phyloP scores from a whole-genome alignment of 2,329 filamentous ascomycete species.

The Oidium heveae region DNA sequence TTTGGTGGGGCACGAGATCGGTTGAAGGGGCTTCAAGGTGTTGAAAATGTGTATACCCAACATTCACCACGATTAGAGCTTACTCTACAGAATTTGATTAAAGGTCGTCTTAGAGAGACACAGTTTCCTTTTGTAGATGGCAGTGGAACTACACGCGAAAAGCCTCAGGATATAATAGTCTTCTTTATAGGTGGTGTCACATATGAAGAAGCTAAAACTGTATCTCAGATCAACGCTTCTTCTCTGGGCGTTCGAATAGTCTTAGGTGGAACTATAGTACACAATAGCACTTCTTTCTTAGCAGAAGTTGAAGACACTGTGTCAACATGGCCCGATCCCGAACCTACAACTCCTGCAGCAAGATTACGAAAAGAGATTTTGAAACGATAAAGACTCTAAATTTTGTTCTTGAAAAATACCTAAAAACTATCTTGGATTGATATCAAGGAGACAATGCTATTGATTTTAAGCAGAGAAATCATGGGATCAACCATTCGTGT shows the following conservation, averaged over 20 bases:
- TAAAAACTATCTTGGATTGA: no score
- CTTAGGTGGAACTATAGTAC: constrained; percentile 63
- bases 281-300: constrained; percentile 70
- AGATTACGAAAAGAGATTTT: constrained; percentile 13
- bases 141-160: constrained; percentile 65
- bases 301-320: constrained; percentile 84
- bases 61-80: constrained; percentile 72
- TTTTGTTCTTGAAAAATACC: no score
- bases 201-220: constrained; percentile 90
- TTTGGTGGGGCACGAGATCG: constrained; percentile 71
- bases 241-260: constrained; percentile 75
- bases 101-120: constrained; percentile 62
- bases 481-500: no score
- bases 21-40: constrained; percentile 86
- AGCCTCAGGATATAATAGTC: constrained; percentile 86
- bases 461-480: no score
- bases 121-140: constrained; percentile 89
- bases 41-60: constrained; percentile 97
- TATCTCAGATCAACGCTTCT: constrained; percentile 81
- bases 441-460: no score
- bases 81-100: constrained; percentile 80
- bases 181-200: constrained; percentile 88
- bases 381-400: no score
- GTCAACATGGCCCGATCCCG: constrained; percentile 54
- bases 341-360: constrained; percentile 14